Evolutionary conservation across 2,329 filamentous ascomycete species (phyloP).

Genomic region (Davidsoniella australis): DNA sequence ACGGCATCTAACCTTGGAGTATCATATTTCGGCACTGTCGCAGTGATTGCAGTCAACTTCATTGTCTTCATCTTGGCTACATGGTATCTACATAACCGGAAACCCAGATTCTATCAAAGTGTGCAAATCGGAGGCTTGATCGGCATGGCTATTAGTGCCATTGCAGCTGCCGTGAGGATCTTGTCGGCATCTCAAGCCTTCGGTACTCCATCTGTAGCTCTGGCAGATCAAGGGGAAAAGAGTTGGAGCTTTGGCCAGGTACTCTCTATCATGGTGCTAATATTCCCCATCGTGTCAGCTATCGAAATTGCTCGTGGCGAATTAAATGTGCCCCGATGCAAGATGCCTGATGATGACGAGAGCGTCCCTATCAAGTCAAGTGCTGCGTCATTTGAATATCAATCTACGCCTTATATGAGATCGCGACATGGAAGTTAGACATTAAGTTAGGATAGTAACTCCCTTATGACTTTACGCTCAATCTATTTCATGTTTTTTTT

Average conservation of each 20-base stretch:
- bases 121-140: slow-evolving; percentile 36
- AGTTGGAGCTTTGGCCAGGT: slow-evolving; percentile 48
- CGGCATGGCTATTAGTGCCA: slow-evolving; percentile 38
- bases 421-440: not conserved
- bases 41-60: slow-evolving; percentile 40
- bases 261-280: slow-evolving; percentile 38
- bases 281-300: slow-evolving; percentile 41
- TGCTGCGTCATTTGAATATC: not conserved
- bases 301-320: slow-evolving; percentile 41
- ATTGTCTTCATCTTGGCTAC: slow-evolving; percentile 42
- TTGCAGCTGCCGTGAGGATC: slow-evolving; percentile 40
- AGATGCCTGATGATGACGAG: not conserved
- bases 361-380: not conserved
- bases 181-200: slow-evolving; percentile 44
- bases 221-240: slow-evolving; percentile 36
- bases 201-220: slow-evolving; percentile 30
- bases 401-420: not conserved
- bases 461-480: too few species aligned
- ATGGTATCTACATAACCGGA: slow-evolving; percentile 45
- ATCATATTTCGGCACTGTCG: slow-evolving; percentile 41
- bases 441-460: too few species aligned
- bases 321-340: slow-evolving; percentile 19
- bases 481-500: too few species aligned
- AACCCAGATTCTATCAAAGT: slow-evolving; percentile 34
- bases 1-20: slow-evolving; percentile 25